Evolutionary conservation across 768 basidiomycete genomes (phyloP), one percentile per base, ranked within the genome.

Genomic region (Ramaria sp.): DNA sequence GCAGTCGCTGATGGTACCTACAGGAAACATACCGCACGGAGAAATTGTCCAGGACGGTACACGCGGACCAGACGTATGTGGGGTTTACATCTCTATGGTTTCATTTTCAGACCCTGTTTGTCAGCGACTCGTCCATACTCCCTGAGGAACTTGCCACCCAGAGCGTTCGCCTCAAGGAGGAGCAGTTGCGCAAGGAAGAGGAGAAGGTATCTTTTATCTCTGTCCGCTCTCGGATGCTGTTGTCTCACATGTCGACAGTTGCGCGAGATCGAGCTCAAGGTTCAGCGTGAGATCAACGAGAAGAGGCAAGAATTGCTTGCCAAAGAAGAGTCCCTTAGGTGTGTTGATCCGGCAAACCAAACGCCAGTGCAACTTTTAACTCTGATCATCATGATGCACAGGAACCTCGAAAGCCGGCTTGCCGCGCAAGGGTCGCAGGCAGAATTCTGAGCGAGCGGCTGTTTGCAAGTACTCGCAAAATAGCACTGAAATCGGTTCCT

Each of bases 121-220:
- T 1, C 63, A 88, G 86, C 61, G 89, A 93, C 62, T 84, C 88
- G 47, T 93, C 91, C 13, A 90, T 98, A 63, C 79, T 91, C 19
- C 94, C 96, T 1, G 94, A 97, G 70, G 96, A 98, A 66, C 82
- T 99, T 63, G 96, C 96, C 17, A 92, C 85, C 53, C 96, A 98
- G 72, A 91, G 87, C 59, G 93, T 97, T 47, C 88, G 95, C 57
- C 84, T 98, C 75, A 98, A 98, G 75, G 96, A 98, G 74, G 96
- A 99, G 69, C 96, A 98, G 69, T 84, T 99, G 58, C 86, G 94
- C 64, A 77, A 89, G 59, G 96, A 99, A 70, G 93, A 96, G 75
- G 92, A 96, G 77, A 95, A 95, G 78, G 86, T 88, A 38, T 12
- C 69, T 58, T 50, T 50, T 57, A 54, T 49, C 24, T 3, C 19